Evolutionary conservation across 2,329 filamentous ascomycete genomes (phyloP).

Genomic region (Teratosphaeria viscida): DNA sequence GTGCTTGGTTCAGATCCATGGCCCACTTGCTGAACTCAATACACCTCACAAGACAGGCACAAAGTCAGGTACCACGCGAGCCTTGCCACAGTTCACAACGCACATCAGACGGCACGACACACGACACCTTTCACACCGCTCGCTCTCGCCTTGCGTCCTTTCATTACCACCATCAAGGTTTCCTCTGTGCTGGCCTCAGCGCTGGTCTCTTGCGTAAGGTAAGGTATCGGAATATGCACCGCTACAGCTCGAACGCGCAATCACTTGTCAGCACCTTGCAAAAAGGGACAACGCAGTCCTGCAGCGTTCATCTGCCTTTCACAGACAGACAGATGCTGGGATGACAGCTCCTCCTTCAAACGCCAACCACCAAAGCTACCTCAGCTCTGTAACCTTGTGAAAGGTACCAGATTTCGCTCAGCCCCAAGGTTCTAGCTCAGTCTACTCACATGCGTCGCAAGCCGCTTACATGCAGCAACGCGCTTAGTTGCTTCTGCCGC

Average conservation of each 20-base stretch:
- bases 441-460: not conserved
- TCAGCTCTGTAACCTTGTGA: not conserved
- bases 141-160: not conserved
- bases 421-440: not conserved
- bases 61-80: not conserved
- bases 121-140: not conserved
- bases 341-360: constrained; percentile 2
- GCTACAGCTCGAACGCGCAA: not conserved
- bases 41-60: not conserved
- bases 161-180: not conserved
- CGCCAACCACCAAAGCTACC: constrained; percentile 1
- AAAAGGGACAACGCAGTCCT: not conserved
- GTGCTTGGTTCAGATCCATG: not conserved
- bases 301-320: not conserved
- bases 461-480: constrained; percentile 18
- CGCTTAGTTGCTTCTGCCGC: not conserved
- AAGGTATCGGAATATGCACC: not conserved
- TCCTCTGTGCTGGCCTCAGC: not conserved
- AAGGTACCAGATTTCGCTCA: not conserved
- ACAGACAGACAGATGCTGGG: not conserved
- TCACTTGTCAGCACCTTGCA: not conserved
- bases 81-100: not conserved
- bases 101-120: not conserved
- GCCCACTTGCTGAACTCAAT: not conserved
- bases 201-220: not conserved